phyloP scores from a whole-genome alignment of 768 basidiomycete genomes.

The Pleurotus sapidus region DNA sequence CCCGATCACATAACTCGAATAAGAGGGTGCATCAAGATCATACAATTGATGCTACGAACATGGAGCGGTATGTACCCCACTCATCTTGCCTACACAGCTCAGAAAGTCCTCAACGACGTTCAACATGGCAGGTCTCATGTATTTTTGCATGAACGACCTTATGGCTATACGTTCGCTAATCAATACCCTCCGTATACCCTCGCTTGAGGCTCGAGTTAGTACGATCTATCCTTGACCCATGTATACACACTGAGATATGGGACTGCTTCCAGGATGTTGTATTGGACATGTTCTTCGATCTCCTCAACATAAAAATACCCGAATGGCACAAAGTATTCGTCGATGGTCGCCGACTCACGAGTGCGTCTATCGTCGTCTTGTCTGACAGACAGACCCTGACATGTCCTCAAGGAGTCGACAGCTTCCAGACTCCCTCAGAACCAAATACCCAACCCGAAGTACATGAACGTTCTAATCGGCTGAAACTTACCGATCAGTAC shows the following conservation, averaged over 20 bases:
- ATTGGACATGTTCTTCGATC: constrained; percentile 91
- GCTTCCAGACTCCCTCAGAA: constrained; percentile 41
- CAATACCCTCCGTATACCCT: constrained; percentile 85
- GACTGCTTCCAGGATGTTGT: constrained; percentile 69
- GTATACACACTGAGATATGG: not conserved
- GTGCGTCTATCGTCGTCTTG: constrained; percentile 39
- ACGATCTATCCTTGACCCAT: not conserved
- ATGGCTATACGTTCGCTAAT: constrained; percentile 82
- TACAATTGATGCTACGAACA: constrained; percentile 80
- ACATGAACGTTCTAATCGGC: constrained; percentile 46
- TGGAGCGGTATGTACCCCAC: constrained; percentile 80
- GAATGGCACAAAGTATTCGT: constrained; percentile 94
- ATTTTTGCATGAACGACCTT: constrained; percentile 89
- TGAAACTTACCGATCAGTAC: constrained; percentile 92
- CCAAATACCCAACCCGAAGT: constrained; percentile 26
- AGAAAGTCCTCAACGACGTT: not conserved
- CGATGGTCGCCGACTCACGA: constrained; percentile 82
- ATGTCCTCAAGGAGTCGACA: constrained; percentile 61
- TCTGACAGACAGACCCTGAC: not conserved
- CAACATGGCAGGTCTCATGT: constrained; percentile 66
- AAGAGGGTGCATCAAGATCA: constrained; percentile 71
- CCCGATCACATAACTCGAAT: constrained; percentile 77
- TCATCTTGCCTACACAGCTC: not conserved
- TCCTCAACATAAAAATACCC: constrained; percentile 88
- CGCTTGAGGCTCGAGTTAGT: constrained; percentile 77